phyloP scores from a whole-genome alignment of 2,329 filamentous ascomycete species.

The Phoma sp. region DNA sequence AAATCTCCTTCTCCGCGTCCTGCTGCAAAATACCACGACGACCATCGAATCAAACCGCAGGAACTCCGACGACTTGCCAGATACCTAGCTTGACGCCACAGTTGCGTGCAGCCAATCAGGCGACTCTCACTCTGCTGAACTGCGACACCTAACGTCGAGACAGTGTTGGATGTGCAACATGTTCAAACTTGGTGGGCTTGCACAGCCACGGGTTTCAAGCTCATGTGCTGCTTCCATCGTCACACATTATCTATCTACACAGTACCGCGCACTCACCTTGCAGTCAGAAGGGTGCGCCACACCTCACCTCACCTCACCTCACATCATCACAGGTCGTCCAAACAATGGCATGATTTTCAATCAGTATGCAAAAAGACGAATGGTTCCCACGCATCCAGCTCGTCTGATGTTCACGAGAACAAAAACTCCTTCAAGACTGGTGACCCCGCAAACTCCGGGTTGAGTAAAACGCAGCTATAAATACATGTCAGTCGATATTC shows the following conservation, averaged over 20 bases:
- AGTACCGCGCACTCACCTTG: background rate
- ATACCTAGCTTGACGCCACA: constrained; percentile 24
- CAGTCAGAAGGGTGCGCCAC: background rate
- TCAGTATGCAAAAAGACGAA: background rate
- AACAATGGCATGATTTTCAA: background rate
- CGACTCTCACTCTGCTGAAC: background rate
- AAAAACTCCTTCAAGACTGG: constrained; percentile 90
- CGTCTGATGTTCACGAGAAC: constrained; percentile 59
- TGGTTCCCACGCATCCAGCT: background rate
- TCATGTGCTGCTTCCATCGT: background rate
- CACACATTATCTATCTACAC: constrained; percentile 9
- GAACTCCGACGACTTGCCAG: constrained; percentile 20
- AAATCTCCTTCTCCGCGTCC: constrained; percentile 11
- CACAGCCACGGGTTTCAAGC: background rate
- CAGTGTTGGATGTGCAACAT: background rate
- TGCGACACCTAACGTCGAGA: constrained; percentile 3
- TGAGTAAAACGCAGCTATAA: constrained; percentile 82
- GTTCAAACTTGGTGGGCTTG: background rate
- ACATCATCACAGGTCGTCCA: background rate
- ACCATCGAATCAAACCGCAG: constrained; percentile 27
- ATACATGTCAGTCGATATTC: constrained; percentile 32
- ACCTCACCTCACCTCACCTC: background rate
- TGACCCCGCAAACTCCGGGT: constrained; percentile 92
- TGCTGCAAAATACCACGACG: constrained; percentile 6
- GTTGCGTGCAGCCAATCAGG: constrained; percentile 24